Evolutionary conservation across 371 early-diverging fungal species (phyloP).

Genomic region (Mucor indicus): DNA sequence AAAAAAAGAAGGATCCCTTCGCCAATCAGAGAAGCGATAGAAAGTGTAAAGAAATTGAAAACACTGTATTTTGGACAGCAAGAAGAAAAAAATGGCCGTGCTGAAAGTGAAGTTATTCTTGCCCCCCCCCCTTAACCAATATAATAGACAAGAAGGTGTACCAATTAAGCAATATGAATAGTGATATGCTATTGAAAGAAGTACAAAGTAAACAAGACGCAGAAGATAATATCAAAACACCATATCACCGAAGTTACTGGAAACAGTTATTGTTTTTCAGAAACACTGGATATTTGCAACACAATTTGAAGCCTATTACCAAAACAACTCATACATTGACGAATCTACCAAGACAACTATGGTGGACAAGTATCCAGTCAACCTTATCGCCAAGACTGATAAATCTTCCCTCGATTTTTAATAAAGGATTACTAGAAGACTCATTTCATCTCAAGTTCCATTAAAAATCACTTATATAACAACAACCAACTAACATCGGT

Average conservation of each 20-base stretch:
- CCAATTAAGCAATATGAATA: conserved; percentile 10
- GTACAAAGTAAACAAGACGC: conserved; percentile 12
- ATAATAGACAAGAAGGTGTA: conserved; percentile 8
- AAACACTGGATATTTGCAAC: conserved; percentile 10
- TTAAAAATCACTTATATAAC: too few relatives aligned
- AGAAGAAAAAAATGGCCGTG: conserved; percentile 1
- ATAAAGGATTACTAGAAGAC: too few relatives aligned
- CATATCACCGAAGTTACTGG: conserved; percentile 11
- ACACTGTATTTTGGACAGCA: conserved; percentile 6
- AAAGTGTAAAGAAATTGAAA: conserved; percentile 11
- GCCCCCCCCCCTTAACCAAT: conserved; percentile 4
- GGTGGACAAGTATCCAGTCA: conserved; percentile 5
- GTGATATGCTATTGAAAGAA: conserved; percentile 9
- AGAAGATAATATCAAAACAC: conserved; percentile 11
- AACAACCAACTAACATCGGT: conserved; percentile 4
- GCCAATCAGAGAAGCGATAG: conserved; percentile 9
- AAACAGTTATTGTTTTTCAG: conserved; percentile 9
- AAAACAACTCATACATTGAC: conserved; percentile 8
- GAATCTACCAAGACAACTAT: conserved; percentile 1
- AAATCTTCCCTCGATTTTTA: neutral
- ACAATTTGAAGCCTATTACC: conserved; percentile 15
- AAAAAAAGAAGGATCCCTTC: conserved; percentile 8
- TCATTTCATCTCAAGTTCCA: too few relatives aligned
- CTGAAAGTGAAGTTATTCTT: conserved; percentile 7
- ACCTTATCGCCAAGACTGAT: conserved; percentile 1